phyloP scores from a whole-genome alignment of 73 alveolate species.

The Tetrahymena borealis region DNA sequence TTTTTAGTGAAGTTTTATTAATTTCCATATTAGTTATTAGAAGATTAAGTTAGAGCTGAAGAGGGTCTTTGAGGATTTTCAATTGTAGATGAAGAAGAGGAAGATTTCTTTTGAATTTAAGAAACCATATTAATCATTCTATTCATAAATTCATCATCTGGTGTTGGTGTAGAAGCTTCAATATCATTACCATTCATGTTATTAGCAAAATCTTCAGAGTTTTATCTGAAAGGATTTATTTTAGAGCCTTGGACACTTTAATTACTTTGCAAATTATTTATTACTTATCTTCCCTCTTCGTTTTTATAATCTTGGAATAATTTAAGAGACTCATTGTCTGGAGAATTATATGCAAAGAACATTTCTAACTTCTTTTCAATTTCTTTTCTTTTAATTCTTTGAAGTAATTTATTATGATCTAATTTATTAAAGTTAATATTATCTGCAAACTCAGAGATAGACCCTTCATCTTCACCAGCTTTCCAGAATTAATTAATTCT shows the following conservation, averaged over 20 bases:
- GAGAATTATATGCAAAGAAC: not conserved
- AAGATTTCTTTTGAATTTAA: not conserved
- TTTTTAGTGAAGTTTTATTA: too few species aligned
- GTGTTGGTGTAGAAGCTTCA: not conserved
- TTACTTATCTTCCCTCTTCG: not conserved
- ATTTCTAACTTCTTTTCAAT: not conserved
- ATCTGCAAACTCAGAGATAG: not conserved
- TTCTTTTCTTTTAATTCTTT: not conserved
- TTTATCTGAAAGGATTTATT: too few species aligned
- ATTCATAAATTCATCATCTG: not conserved
- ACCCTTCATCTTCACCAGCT: not conserved
- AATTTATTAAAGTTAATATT: not conserved
- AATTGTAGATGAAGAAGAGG: not conserved
- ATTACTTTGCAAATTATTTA: not conserved
- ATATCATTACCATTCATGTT: not conserved
- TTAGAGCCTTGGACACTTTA: too few species aligned
- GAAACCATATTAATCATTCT: not conserved
- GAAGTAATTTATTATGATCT: not conserved
- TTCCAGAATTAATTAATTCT: not conserved
- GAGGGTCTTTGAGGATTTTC: too few species aligned
- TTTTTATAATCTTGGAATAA: not conserved
- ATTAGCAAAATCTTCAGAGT: not conserved
- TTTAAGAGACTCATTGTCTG: not conserved
- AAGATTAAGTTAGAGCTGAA: too few species aligned
- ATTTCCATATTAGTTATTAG: too few species aligned